Base-by-base conservation (phyloP, 1,284 basidiomycete species). In the Macrocystidia cucumis region DNA sequence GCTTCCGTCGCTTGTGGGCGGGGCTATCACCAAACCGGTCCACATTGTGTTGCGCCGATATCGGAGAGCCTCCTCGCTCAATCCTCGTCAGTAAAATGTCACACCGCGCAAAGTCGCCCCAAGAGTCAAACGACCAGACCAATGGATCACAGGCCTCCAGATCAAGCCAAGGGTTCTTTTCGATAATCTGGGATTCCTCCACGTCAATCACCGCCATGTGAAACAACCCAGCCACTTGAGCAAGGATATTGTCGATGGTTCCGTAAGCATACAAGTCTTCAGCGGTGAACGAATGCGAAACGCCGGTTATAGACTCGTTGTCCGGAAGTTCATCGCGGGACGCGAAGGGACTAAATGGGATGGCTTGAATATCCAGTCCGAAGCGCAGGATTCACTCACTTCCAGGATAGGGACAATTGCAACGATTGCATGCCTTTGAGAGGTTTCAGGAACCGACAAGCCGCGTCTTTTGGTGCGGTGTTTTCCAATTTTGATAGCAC, bases 401-500 rank as follows among this genome's bases (percentile, higher is more conserved):
- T 65, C 82, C 82, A 85, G n/a, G 76, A 75, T 30, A 86, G 56
- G 29, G 72, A 65, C 13, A 84, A 59, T 22, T 67, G 65, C 5
- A 84, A 59, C 8, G 78, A 63, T 40, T 72, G 68, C 11, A 74
- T 53, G 1, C 79, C 80, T 45, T 72, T 74, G n/a, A 62, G 67
- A 40, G 69, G 71, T 51, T 63, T 69, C 42, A 81, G 45, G 38
- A 64, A 72, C 43, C 29, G 29, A 13, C 39, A 11, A 12, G 27
- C 16, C 6, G 16, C 19, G 7, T 30, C 28, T 16, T n/a, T 38
- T 35, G 28, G 36, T 27, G 33, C 40, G 31, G 40, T 2, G 1
- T 40, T 33, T 41, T 51, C 35, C 30, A 32, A 40, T 17, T 31
- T 22, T 8, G 47, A 26, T 21, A 43, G 50, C 24, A 38, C 31